Base-by-base conservation (phyloP, 352 stramenopile species). In the Phytophthora agathidicida region DNA sequence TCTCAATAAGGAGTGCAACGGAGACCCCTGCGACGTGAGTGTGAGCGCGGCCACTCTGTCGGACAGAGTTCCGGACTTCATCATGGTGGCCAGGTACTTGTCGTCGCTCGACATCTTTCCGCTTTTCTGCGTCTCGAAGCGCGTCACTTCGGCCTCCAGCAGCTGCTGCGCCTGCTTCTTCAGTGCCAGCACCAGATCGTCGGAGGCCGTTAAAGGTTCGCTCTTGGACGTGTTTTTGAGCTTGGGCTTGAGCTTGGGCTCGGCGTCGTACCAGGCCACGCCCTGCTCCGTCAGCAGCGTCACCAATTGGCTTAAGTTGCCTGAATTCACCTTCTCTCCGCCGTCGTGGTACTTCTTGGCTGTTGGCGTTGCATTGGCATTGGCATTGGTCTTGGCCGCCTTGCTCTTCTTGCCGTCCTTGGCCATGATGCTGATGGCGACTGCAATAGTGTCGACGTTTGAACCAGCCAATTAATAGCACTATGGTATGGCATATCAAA, bases 31-130 rank as follows among this genome's bases (percentile, higher is more conserved):
- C 37, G 97, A 83, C 49, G 77, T 84, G 33, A 98, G 76, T 33
- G 92, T 96, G 43, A 98, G 73, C 28, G 93, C 89, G 3, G 92
- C 92, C 22, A 98, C 86, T 55, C 94, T 89, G 73, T 98, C 93
- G 37, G 83, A 75, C 47, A 97, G 63, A 14, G 93, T 98, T 59
- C 93, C 93, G 14, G 84, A 89, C 68, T 82, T 87, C 59, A 96
- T 91, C 75, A 97, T 93, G 9, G 81, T 93, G 32, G 80, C 73
- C 36, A 94, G 61, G 62, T 93, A 93, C 65, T 93, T 94, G 66
- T 93, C 86, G 45, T 93, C 83, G 62, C 83, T 94, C 39, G 82
- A 92, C 55, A 94, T 68, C 48, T 88, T 88, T 51, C 68, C 57
- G 55, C 75, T 81, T 52, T 84, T 86, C 38, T 89, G 84, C 23